Base-by-base conservation (phyloP, 1,139 yeast genomes). In the Nakaseomyces delphensis region DNA sequence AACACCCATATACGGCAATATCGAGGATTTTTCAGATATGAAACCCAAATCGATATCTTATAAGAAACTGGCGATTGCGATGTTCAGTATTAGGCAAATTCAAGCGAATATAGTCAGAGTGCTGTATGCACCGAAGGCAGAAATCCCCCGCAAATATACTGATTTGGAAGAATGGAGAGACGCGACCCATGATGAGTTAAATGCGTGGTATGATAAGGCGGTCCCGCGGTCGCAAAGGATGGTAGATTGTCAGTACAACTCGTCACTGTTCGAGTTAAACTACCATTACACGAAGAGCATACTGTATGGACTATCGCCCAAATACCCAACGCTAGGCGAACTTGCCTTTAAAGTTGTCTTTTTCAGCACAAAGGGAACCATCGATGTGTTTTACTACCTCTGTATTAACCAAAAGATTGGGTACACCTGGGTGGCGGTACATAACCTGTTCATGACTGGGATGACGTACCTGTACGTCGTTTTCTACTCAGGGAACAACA, bases 371-470 rank as follows among this genome's bases (percentile, higher is more conserved):
- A 74, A 73, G 50, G 79, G 79, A 37, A 73, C 85, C 33, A 79
- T 86, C 43, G 67, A 70, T 37, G 73, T 78, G 36, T 87, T 84
- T 59, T 66, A 73, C 38, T 74, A 72, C 41, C 65, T 86, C 36
- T 74, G 74, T 50, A 62, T 66, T 16, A 70, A 70, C 27, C 76
- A 75, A 51, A 69, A 76, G 38, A 72, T 86, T 48, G 86, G 86
- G 59, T 87, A 83, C 62, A 85, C 96, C 0, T 87, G 96, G 96
- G 91, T 89, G 1, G 94, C 94, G 0, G 91, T 86, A 1, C 94
- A 86, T 59, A 86, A 85, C 59, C 66, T 85, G 43, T 85, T 85
- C 57, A 81, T 83, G 82, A 91, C 95, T 0, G 95, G 95, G 0
- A 82, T 91, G 16, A 82, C 95, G 2, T 85, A 79, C 53, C 67